Percentiles rank a stretch among this genome's conserved stretches.
Conservation (phyloP, 2,329 filamentous ascomycete genomes). For the Endoconidiophora laricicola region DNA sequence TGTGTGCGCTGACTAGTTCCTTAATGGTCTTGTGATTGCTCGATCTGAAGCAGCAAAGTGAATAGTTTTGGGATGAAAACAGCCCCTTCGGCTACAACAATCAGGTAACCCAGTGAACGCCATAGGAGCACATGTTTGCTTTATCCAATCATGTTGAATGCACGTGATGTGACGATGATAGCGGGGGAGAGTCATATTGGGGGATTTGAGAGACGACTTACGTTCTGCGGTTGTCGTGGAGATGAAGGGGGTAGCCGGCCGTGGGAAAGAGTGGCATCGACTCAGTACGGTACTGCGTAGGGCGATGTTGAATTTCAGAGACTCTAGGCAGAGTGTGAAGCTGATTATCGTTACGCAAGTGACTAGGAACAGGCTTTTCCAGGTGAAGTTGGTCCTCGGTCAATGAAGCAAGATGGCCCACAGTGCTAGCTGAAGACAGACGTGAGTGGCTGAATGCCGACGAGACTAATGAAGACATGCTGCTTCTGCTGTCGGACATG, state of each 20-base stretch:
- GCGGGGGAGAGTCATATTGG: too few relatives aligned
- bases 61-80: too few relatives aligned
- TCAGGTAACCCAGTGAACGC: too few relatives aligned
- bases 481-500: constrained; percentile 36
- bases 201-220: constrained; percentile 1
- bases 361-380: constrained; percentile 9
- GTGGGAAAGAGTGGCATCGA: constrained; percentile 10
- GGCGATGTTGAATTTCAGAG: constrained; percentile 8
- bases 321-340: constrained; percentile 9
- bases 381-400: constrained; percentile 11
- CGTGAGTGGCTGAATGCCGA: constrained; percentile 30
- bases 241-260: constrained; percentile 3
- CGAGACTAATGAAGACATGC: constrained; percentile 32
- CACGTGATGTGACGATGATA: too few relatives aligned
- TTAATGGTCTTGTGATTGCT: too few relatives aligned
- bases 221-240: constrained; percentile 6
- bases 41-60: too few relatives aligned
- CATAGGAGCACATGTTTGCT: too few relatives aligned
- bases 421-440: constrained; percentile 36
- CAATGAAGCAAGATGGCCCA: constrained; percentile 20
- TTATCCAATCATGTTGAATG: too few relatives aligned
- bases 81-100: too few relatives aligned
- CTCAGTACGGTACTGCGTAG: constrained; percentile 11
- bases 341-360: constrained; percentile 5
- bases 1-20: too few relatives aligned